Base-by-base conservation (phyloP, 2,329 filamentous ascomycete species). In the Fusarium dimerum region DNA sequence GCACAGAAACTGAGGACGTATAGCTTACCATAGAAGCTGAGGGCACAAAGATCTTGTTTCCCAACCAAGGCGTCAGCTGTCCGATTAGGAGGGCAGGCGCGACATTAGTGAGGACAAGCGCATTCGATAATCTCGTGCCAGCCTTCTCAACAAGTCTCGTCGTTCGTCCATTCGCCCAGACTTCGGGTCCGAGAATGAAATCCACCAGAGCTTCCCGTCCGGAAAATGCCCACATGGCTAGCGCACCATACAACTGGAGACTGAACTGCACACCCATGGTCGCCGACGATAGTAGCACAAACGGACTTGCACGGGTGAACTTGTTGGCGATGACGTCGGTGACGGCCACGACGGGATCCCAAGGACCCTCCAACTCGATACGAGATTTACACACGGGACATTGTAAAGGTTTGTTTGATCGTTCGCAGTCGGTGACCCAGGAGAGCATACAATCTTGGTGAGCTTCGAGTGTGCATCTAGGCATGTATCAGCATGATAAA, bases 401-500 rank as follows among this genome's bases (percentile, higher is more conserved):
- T 48, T 83, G 76, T 57, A 97, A 84, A 55, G 86, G 85, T 49
- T 84, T 83, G 69, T 78, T 69, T 67, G 81, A 71, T 53, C 72
- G 81, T 73, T 97, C 92, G 67, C 91, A 84, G 67, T 96, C 91
- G n/a, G 90, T 88, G 16, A 97, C 88, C 92, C 92, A 99, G 65
- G 91, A 88, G 39, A 97, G 79, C 60, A 97, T 80, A 69, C 92
- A 96, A 54, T 85, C 83, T 70, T 97, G 92, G 69, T 99, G 94
- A 2, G 92, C 94, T 50, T 90, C 89, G 39, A 99, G 79, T 12
- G 90, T 92, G 73, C 94, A 99, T 1, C 88, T 36, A 36, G 32
- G 11, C 20, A 26, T 26, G 20, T 26, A 36, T 36, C 32, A 15
- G 32, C 20, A 26, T 26, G 20, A 26, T 26, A 7, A n/a, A n/a